Conservation (phyloP, 2,329 filamentous ascomycete genomes). For the Fusarium neocosmosporiellum region DNA sequence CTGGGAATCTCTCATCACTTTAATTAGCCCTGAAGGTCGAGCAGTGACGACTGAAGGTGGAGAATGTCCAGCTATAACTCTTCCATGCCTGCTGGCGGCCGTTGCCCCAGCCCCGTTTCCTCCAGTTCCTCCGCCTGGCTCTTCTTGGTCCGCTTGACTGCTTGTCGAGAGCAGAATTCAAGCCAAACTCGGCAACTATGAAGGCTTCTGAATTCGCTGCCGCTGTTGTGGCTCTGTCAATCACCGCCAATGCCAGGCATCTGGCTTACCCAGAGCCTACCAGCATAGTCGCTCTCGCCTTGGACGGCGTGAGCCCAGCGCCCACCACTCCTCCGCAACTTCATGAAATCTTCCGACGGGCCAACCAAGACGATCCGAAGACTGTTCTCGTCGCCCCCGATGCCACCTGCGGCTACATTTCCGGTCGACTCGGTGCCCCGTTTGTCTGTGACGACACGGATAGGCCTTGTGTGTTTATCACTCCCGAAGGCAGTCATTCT, state of each 20-base stretch:
- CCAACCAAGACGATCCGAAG: constrained; percentile 41
- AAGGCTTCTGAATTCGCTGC: constrained; percentile 31
- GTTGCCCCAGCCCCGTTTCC: neutral
- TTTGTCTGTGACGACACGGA: constrained; percentile 52
- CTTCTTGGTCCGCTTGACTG: neutral
- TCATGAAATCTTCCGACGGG: constrained; percentile 46
- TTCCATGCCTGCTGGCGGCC: neutral
- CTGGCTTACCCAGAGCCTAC: constrained; percentile 50
- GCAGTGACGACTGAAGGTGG: neutral
- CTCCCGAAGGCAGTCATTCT: constrained; percentile 37
- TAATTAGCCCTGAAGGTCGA: neutral
- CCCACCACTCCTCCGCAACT: constrained; percentile 55
- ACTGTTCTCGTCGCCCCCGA: constrained; percentile 60
- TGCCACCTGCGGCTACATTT: constrained; percentile 63
- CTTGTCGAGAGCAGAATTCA: neutral
- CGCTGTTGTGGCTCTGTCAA: constrained; percentile 43
- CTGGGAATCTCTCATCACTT: neutral
- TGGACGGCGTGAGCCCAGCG: constrained; percentile 51
- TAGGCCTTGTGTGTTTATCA: constrained; percentile 55
- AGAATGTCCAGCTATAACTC: constrained; percentile 1
- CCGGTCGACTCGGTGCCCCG: constrained; percentile 52
- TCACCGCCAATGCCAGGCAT: constrained; percentile 47
- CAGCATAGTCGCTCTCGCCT: constrained; percentile 44
- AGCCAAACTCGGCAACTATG: constrained; percentile 28
- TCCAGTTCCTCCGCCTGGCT: neutral